Evolutionary conservation across 2,329 filamentous ascomycete genomes (phyloP).

Genomic region (Penicillium sp.): DNA sequence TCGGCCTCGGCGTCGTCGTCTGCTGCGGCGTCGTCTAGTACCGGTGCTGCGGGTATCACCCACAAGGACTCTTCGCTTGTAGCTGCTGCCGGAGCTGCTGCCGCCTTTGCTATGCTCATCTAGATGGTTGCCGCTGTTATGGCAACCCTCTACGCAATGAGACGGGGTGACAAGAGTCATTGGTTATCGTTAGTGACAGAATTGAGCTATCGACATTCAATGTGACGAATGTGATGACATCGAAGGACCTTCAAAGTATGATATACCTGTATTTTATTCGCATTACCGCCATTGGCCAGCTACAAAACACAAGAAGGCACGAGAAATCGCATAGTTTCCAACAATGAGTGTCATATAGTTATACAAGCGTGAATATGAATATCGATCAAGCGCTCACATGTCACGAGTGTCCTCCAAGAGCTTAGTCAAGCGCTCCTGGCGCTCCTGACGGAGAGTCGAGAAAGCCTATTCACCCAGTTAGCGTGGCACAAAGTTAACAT

Average conservation of each 20-base stretch:
- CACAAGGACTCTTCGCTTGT: constrained; percentile 29
- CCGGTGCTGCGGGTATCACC: constrained; percentile 21
- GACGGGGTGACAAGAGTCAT: background rate
- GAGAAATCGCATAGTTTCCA: background rate
- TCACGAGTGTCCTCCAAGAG: constrained; percentile 23
- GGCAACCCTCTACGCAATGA: background rate
- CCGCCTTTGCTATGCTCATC: constrained; percentile 31
- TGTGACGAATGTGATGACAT: background rate
- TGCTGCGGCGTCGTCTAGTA: constrained; percentile 30
- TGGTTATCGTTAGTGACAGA: background rate
- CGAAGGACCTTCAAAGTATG: background rate
- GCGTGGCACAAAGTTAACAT: background rate
- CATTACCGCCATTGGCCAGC: background rate
- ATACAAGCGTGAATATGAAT: constrained; percentile 6
- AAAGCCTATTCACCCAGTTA: constrained; percentile 30
- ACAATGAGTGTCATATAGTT: background rate
- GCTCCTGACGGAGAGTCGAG: constrained; percentile 39
- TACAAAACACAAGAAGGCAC: background rate
- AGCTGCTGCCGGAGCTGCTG: constrained; percentile 33
- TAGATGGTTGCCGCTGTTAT: constrained; percentile 10
- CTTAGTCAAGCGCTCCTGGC: constrained; percentile 32
- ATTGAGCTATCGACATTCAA: background rate
- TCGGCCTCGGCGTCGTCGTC: constrained; percentile 1
- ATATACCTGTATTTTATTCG: constrained; percentile 1
- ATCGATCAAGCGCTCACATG: background rate